A percentile compares a stretch with the other conserved stretches of the same genome.
phyloP scores from a whole-genome alignment of 345 rosid genomes.

The Tarenaya hassleriana region DNA sequence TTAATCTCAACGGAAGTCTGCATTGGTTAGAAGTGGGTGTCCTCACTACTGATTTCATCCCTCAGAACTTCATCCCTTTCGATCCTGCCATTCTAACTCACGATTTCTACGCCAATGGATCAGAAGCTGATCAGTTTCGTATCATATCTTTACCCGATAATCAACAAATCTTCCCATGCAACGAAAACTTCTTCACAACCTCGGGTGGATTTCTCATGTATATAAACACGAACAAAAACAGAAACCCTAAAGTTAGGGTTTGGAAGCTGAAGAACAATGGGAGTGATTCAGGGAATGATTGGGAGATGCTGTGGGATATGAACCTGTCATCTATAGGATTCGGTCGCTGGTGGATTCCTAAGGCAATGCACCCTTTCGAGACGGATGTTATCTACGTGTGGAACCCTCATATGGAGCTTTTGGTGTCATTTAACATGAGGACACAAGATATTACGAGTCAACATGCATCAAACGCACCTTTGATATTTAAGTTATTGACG shows the following conservation, averaged over 20 bases:
- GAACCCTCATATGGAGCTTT: background rate
- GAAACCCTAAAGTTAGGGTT: background rate
- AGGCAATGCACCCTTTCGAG: constrained; percentile 12
- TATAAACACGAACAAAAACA: background rate
- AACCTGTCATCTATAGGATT: background rate
- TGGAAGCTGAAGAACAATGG: constrained; percentile 7
- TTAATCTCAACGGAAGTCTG: background rate
- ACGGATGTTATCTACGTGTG: constrained; percentile 7
- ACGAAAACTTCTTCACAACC: background rate
- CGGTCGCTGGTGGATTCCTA: background rate
- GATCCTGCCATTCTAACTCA: constrained; percentile 1
- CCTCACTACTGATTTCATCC: too few species aligned
- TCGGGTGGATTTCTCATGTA: background rate
- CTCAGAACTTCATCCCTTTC: too few species aligned
- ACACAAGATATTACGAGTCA: background rate
- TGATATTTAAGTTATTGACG: background rate
- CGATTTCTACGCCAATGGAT: constrained; percentile 11
- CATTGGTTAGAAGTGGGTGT: background rate
- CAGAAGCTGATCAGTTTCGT: background rate
- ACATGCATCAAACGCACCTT: background rate
- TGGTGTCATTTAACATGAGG: background rate
- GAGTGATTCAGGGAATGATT: too few species aligned
- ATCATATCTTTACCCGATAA: background rate
- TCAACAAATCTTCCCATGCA: background rate
- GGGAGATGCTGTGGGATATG: background rate